A percentile compares a stretch with the other conserved stretches of the same genome.
These are phyloP conservation scores for Vitis labrusca DNA, from an alignment of 164 flowering plant species.

Conservation along the genomic window DNA sequence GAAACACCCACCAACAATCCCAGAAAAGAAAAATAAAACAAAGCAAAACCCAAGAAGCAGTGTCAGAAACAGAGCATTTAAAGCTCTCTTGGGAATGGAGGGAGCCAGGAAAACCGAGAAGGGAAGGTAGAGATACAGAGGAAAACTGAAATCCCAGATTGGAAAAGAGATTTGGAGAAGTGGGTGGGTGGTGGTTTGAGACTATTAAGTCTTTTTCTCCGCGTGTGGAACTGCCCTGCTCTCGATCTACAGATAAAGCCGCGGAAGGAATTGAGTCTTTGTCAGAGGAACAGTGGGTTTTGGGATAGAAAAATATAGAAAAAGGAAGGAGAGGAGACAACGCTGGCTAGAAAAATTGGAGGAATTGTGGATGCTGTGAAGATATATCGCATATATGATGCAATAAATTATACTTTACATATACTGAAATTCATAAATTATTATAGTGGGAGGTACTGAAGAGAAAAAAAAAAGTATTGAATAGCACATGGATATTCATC, in stretches of 20 bases:
- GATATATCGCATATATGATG: neutral
- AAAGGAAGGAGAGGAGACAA: conserved; percentile 7
- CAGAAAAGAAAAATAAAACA: neutral
- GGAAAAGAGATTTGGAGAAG: neutral
- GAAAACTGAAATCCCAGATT: conserved; percentile 12
- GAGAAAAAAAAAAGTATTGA: neutral
- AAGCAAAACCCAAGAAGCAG: conserved; percentile 1
- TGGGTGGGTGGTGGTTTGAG: neutral
- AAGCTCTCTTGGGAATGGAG: neutral
- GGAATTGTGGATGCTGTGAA: neutral
- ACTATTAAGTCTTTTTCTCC: neutral
- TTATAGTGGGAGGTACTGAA: too few relatives aligned
- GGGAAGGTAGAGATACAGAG: neutral
- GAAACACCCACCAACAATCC: neutral
- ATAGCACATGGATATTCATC: neutral
- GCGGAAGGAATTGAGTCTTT: conserved; percentile 21
- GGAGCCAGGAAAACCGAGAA: neutral
- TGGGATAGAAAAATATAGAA: neutral
- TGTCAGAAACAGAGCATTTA: conserved; percentile 4
- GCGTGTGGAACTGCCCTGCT: conserved; percentile 6
- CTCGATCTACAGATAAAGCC: conserved; percentile 16
- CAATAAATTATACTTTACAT: too few relatives aligned
- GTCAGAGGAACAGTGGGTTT: conserved; percentile 16
- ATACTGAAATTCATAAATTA: too few relatives aligned
- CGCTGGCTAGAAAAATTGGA: neutral